These are phyloP conservation scores for Helianthus annuus DNA, from an alignment of 129 eudicot species.

Conservation along the genomic window HanXRQr2.0-SUNRISE NC_035435.2:112408680-112409179, in stretches of 20 bases:
- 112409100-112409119: slow-evolving; percentile 68
- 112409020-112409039: slow-evolving; percentile 39
- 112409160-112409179: slow-evolving; percentile 42
- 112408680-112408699: too few relatives aligned
- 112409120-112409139: slow-evolving; percentile 74
- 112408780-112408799: too few relatives aligned
- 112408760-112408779: too few relatives aligned
- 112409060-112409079: slow-evolving; percentile 57
- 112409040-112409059: slow-evolving; percentile 53
- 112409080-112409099: slow-evolving; percentile 79
- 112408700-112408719: too few relatives aligned
- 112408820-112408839: slow-evolving; percentile 2
- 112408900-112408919: slow-evolving; percentile 40
- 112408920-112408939: slow-evolving; percentile 28
- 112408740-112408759: too few relatives aligned
- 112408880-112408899: slow-evolving; percentile 48
- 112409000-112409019: slow-evolving; percentile 72
- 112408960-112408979: slow-evolving; percentile 62
- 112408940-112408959: slow-evolving; percentile 42
- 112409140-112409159: slow-evolving; percentile 48
- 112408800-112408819: neutral
- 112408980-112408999: slow-evolving; percentile 78
- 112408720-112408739: too few relatives aligned
- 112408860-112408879: neutral
- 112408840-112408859: neutral